A percentile compares a stretch with the other conserved stretches of the same genome.
Evolutionary conservation across 331 rosid genomes (phyloP).

Genomic region (Rhamnella rubrinervis): DNA sequence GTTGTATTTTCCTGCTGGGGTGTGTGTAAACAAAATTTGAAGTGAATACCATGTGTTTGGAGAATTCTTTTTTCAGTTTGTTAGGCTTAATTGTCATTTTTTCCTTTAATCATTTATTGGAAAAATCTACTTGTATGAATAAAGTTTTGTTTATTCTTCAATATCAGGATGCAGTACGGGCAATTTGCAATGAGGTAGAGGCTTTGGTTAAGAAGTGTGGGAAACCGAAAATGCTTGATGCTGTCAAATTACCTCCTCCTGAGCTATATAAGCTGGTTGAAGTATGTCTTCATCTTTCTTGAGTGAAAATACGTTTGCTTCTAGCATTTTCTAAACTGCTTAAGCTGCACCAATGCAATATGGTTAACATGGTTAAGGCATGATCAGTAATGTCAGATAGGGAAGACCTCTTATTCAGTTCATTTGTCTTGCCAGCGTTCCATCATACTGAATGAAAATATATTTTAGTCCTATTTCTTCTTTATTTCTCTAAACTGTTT

Average conservation of each 20-base stretch:
- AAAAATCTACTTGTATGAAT: constrained; percentile 7
- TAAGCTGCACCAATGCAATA: too few relatives aligned
- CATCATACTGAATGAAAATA: too few relatives aligned
- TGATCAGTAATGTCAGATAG: too few relatives aligned
- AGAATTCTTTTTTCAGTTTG: background rate
- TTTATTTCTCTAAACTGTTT: too few relatives aligned
- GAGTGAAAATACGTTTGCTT: background rate
- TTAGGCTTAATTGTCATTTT: background rate
- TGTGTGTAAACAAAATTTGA: background rate
- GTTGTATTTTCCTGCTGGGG: too few relatives aligned
- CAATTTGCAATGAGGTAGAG: constrained; percentile 81
- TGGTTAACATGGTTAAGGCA: too few relatives aligned
- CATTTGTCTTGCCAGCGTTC: too few relatives aligned
- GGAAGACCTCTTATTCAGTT: too few relatives aligned
- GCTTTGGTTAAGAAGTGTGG: constrained; percentile 86
- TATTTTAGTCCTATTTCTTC: too few relatives aligned
- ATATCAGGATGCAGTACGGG: constrained; percentile 80
- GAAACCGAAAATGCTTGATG: constrained; percentile 90
- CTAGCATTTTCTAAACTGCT: too few relatives aligned
- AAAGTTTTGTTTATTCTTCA: constrained; percentile 32
- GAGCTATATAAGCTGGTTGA: constrained; percentile 79
- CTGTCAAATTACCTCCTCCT: constrained; percentile 87
- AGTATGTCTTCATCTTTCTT: constrained; percentile 44
- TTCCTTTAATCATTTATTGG: constrained; percentile 26
- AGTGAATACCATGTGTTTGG: background rate